Percentiles rank a stretch among this genome's conserved stretches.
Evolutionary conservation across 1,139 yeast species (phyloP).

Genomic region (Tardiomyces depauwii): DNA sequence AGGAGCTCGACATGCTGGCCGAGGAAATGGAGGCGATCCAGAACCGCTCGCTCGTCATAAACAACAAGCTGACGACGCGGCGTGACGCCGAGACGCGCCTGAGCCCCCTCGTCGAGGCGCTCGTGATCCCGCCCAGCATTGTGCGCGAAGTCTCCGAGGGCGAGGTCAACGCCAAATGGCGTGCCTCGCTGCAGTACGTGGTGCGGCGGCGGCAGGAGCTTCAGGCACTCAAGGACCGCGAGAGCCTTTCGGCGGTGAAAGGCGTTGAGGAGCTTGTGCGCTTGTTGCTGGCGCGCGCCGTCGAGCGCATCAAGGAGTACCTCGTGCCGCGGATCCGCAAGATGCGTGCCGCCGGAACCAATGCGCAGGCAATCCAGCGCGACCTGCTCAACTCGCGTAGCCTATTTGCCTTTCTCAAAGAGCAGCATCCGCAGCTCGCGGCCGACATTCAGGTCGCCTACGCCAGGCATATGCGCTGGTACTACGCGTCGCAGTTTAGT

Average conservation of each 20-base stretch:
- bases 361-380: constrained; percentile 61
- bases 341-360: constrained; percentile 40
- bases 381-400: constrained; percentile 50
- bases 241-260: neutral
- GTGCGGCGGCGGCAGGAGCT: constrained; percentile 14
- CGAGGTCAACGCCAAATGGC: constrained; percentile 20
- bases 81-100: constrained; percentile 43
- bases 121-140: constrained; percentile 56
- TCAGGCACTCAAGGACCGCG: constrained; percentile 6
- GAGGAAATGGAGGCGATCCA: constrained; percentile 38
- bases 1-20: neutral
- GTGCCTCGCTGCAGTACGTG: constrained; percentile 18
- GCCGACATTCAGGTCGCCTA: constrained; percentile 68
- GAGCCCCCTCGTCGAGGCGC: constrained; percentile 60
- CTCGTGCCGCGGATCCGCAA: constrained; percentile 52
- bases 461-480: constrained; percentile 82
- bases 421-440: constrained; percentile 49
- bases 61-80: constrained; percentile 44
- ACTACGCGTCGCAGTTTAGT: constrained; percentile 64
- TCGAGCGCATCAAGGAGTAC: constrained; percentile 66
- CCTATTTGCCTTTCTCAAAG: constrained; percentile 42
- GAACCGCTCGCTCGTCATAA: constrained; percentile 45
- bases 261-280: constrained; percentile 10
- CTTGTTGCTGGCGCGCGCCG: constrained; percentile 38
- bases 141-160: constrained; percentile 20